These are phyloP conservation scores for Racocetra persica DNA, from an alignment of 371 early-diverging fungal species.

Conservation along the genomic window DNA sequence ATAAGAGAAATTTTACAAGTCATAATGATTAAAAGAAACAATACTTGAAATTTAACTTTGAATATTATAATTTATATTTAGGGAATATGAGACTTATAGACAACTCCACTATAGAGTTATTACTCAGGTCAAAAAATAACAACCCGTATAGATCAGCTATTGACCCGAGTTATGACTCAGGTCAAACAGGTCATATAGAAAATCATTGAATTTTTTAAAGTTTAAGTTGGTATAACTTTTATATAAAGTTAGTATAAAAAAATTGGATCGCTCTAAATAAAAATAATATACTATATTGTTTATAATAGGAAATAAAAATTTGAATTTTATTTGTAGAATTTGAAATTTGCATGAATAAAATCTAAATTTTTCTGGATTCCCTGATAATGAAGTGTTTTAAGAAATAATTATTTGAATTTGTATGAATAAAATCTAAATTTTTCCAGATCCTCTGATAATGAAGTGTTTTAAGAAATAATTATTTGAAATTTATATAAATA, in stretches of 20 bases:
- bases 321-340: no score
- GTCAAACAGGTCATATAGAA: not conserved
- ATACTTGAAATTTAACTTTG: no score
- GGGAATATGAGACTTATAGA: no score
- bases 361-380: not conserved
- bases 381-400: not conserved
- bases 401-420: not conserved
- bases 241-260: not conserved
- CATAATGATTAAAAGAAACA: no score
- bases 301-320: not conserved
- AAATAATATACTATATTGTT: no score
- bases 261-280: no score
- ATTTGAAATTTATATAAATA: no score
- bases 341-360: not conserved
- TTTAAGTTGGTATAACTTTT: no score
- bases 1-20: no score
- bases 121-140: not conserved
- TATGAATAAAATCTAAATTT: not conserved
- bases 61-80: no score
- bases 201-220: not conserved
- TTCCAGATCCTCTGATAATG: not conserved
- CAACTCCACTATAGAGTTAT: not conserved
- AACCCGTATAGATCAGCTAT: not conserved
- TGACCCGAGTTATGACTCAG: no score
- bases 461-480: no score